Evolutionary conservation across 352 stramenopile species (phyloP), one percentile per base, ranked within the genome.

Genomic region (Globisporangium recalcitrans): DNA sequence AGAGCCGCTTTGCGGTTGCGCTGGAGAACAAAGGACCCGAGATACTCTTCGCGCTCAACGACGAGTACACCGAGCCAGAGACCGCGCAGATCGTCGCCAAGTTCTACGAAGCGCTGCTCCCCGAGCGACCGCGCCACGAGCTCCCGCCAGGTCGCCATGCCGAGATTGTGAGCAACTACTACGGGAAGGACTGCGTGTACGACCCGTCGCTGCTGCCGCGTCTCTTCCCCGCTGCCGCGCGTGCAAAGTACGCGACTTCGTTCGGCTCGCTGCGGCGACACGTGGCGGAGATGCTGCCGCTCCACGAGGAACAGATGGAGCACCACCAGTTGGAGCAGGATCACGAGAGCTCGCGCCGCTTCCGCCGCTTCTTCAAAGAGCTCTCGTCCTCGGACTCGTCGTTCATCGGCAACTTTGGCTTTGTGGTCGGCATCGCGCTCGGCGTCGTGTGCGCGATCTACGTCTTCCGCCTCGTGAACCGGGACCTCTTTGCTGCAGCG

Each of bases 31-130:
- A 67, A 31, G 82, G 80, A 0, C 60, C 77, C 3, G 78, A 90
- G 56, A 72, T 91, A 19, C 55, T 93, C 21, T 56, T 91, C 26
- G 85, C 85, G 6, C 70, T 94, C n/a, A 94, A 94, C 56, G 85
- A 94, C 66, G 85, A 91, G 67, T 94, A 90, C 75, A 60, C 63
- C 0, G 64, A 70, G 10, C 58, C 74, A 0, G 69, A 80, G 52
- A 91, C 80, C 0, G 80, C 81, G 0, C 66, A 72, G 36, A 57
- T 89, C 2, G 80, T 91, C 21, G 62, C 64, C 24, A 60, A 70
- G 16, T 93, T 93, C 66, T 90, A 89, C 61, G 63, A 69, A 5
- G 65, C 75, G 52, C 54, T 93, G 54, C 74, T 93, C 19, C 84
- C 84, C 0, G 68, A 80, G 2, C 55, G 62, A 16, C 64, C 71